phyloP scores from a whole-genome alignment of 1,139 yeast species.

The Pichia sp. region DNA sequence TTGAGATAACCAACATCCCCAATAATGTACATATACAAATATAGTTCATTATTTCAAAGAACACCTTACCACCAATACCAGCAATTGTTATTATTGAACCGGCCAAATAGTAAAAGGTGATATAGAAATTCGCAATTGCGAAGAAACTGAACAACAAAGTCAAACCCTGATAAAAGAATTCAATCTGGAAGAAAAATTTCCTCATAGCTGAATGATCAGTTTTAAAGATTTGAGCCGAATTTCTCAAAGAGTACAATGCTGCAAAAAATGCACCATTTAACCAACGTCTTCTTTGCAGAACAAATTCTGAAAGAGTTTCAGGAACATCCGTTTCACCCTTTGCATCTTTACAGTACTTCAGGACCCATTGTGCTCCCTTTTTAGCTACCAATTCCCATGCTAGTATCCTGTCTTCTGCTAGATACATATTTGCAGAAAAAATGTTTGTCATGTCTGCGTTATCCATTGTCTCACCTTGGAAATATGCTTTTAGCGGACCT shows the following conservation, averaged over 20 bases:
- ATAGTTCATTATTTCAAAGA: conserved; percentile 82
- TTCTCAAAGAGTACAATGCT: conserved; percentile 80
- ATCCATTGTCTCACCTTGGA: conserved; percentile 67
- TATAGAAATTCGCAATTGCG: conserved; percentile 77
- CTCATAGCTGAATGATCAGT: conserved; percentile 79
- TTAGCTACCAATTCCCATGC: conserved; percentile 98
- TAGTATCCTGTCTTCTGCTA: conserved; percentile 94
- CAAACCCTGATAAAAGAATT: conserved; percentile 76
- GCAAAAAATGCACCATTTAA: conserved; percentile 97
- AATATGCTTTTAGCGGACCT: conserved; percentile 84
- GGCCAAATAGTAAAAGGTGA: conserved; percentile 88
- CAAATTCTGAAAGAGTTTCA: conserved; percentile 81
- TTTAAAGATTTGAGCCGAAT: conserved; percentile 74
- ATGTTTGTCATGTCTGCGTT: conserved; percentile 61
- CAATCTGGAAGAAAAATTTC: conserved; percentile 75
- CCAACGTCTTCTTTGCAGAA: conserved; percentile 97
- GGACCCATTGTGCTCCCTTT: conserved; percentile 80
- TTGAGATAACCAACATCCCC: conserved; percentile 81
- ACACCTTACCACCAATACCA: conserved; percentile 67
- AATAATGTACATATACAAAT: conserved; percentile 73
- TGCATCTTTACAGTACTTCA: conserved; percentile 88
- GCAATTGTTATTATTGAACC: conserved; percentile 73
- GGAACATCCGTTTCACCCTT: conserved; percentile 98
- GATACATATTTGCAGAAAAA: conserved; percentile 93
- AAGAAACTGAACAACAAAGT: conserved; percentile 80